Conservation (phyloP, 495 filamentous ascomycete species). For the Trypethelium eluteriae region DNA sequence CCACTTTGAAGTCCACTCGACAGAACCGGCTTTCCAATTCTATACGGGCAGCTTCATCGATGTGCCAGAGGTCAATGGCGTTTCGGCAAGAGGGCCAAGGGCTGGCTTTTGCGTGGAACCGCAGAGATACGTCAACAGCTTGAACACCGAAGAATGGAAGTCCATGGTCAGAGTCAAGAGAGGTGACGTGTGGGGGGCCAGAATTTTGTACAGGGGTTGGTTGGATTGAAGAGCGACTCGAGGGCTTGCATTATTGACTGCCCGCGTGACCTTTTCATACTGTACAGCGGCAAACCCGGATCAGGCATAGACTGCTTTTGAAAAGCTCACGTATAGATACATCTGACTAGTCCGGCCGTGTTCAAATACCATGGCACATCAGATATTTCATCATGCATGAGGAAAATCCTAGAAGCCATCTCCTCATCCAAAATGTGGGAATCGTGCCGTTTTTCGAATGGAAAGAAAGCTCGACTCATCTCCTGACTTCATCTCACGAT, state of each 20-base stretch:
- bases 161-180: constrained; percentile 67
- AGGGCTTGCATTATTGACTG: background rate
- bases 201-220: constrained; percentile 76
- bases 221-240: constrained; percentile 28
- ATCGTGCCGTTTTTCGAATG: constrained; percentile 2
- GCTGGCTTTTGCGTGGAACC: constrained; percentile 88
- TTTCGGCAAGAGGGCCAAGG: constrained; percentile 54
- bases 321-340: background rate
- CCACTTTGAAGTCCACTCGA: constrained; percentile 76
- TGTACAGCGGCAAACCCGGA: background rate
- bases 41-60: constrained; percentile 83
- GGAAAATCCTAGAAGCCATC: background rate
- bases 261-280: background rate
- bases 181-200: constrained; percentile 70
- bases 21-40: constrained; percentile 93
- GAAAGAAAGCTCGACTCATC: background rate
- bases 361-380: no score
- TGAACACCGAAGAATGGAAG: constrained; percentile 73
- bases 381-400: background rate
- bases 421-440: background rate
- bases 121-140: constrained; percentile 79
- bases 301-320: background rate
- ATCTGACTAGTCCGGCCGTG: no score
- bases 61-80: constrained; percentile 60
- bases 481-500: background rate